phyloP scores from a whole-genome alignment of 2,329 filamentous ascomycete species.

The Aspergillus awamori region DNA sequence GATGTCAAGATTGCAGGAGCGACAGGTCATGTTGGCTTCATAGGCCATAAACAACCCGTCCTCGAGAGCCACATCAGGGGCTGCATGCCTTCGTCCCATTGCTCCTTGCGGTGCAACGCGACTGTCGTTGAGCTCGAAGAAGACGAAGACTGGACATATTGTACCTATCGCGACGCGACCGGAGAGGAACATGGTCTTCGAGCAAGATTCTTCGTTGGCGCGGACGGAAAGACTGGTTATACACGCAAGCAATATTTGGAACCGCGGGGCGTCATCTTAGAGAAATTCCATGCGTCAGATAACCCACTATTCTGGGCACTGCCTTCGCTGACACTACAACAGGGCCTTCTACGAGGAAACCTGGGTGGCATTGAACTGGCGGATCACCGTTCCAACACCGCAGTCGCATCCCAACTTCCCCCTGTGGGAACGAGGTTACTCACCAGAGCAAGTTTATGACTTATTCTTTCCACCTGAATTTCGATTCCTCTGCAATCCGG shows the following conservation, averaged over 20 bases:
- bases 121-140: conserved; percentile 21
- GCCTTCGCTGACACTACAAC: conserved; percentile 12
- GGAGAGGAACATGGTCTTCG: conserved; percentile 23
- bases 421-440: conserved; percentile 52
- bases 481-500: conserved; percentile 50
- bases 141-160: conserved; percentile 19
- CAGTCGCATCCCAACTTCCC: conserved; percentile 54
- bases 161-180: conserved; percentile 23
- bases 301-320: not conserved
- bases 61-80: conserved; percentile 31
- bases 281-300: conserved; percentile 28
- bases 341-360: conserved; percentile 31
- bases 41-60: conserved; percentile 35
- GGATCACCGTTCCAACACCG: conserved; percentile 48
- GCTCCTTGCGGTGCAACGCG: conserved; percentile 22
- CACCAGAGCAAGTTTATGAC: conserved; percentile 52
- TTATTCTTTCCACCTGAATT: conserved; percentile 51
- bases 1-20: conserved; percentile 28
- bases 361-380: conserved; percentile 55
- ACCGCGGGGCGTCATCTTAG: conserved; percentile 43
- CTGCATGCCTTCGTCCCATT: conserved; percentile 15
- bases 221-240: conserved; percentile 54
- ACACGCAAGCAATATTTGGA: conserved; percentile 53
- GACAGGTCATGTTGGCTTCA: conserved; percentile 34
- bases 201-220: conserved; percentile 44